A percentile compares a stretch with the other conserved stretches of the same genome.
phyloP scores from a whole-genome alignment of 108 stramenopile genomes.

The Skeletonema potamos region DNA sequence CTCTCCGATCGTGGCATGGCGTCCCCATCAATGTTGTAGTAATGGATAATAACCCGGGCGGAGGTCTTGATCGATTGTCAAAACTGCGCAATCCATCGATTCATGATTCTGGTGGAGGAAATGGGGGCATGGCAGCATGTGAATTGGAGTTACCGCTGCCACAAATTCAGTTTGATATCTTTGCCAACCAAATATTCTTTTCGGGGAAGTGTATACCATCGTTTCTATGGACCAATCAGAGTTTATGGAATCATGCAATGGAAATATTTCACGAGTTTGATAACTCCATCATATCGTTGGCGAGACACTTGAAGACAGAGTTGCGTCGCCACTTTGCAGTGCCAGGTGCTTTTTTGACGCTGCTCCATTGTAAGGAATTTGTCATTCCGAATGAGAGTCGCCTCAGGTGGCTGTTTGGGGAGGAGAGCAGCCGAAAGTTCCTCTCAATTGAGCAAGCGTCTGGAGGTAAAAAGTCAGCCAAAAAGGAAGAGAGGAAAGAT shows the following conservation, averaged over 20 bases:
- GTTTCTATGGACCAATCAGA: conserved; percentile 28
- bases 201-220: conserved; percentile 30
- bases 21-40: conserved; percentile 30
- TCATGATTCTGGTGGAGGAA: conserved; percentile 16
- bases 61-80: conserved; percentile 44
- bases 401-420: conserved; percentile 30
- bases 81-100: conserved; percentile 23
- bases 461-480: background rate
- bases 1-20: conserved; percentile 28
- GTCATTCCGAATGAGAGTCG: conserved; percentile 33
- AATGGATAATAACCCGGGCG: conserved; percentile 26
- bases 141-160: conserved; percentile 36
- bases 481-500: background rate
- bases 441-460: background rate
- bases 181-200: conserved; percentile 17
- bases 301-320: conserved; percentile 20
- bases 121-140: conserved; percentile 25
- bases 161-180: conserved; percentile 32
- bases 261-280: conserved; percentile 32
- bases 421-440: conserved; percentile 12
- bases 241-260: conserved; percentile 19
- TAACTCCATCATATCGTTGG: conserved; percentile 37
- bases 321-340: conserved; percentile 30
- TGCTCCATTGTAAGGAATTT: conserved; percentile 26
- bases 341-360: conserved; percentile 34